Conservation (phyloP, 2,329 filamentous ascomycete species). For the Trichoderma harzianum region DNA sequence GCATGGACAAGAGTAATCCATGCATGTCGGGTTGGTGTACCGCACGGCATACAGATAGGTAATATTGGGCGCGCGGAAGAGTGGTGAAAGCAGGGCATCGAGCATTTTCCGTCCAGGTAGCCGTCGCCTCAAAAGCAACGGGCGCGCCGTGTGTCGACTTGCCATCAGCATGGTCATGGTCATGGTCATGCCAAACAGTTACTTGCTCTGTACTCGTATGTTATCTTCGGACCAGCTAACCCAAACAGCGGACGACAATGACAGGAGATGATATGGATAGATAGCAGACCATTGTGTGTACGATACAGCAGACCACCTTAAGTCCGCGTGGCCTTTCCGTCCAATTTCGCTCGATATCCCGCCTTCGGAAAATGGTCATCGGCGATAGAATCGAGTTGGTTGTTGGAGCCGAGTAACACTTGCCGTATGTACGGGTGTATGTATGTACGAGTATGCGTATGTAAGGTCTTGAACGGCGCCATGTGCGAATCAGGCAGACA, state of each 20-base stretch:
- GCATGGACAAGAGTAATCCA: not conserved
- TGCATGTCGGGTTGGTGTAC: not conserved
- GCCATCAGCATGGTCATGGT: not conserved
- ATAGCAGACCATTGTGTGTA: not conserved
- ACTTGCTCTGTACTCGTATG: not conserved
- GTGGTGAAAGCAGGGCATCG: not conserved
- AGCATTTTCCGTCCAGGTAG: not conserved
- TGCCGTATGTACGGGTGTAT: not conserved
- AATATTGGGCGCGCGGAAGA: not conserved
- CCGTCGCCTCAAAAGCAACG: not conserved
- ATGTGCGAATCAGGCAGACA: not conserved
- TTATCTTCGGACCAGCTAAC: not conserved
- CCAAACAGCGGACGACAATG: not conserved
- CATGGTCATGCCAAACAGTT: not conserved
- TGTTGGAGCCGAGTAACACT: not conserved
- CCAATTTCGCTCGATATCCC: slow-evolving; percentile 1
- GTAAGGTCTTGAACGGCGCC: not conserved
- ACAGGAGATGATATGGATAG: not conserved
- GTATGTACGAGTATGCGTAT: not conserved
- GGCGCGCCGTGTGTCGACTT: not conserved
- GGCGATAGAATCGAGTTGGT: not conserved
- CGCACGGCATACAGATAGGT: not conserved
- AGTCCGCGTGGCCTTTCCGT: not conserved
- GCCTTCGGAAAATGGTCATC: not conserved
- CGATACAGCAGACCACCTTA: not conserved